Conservation (phyloP, 2,329 filamentous ascomycete species). For the Penicillium sp. region DNA sequence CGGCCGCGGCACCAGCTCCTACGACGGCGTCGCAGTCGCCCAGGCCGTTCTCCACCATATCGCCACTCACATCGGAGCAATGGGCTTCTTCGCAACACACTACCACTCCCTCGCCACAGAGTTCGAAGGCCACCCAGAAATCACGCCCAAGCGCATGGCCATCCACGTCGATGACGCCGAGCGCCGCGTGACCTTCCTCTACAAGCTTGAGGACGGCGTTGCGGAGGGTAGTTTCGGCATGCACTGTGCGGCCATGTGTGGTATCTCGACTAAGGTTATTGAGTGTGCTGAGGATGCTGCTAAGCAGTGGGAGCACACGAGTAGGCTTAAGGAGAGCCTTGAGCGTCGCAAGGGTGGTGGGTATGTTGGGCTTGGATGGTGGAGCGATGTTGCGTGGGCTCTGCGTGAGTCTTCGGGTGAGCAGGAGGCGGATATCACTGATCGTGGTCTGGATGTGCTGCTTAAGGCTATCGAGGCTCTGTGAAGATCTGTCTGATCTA, state of each 20-base stretch:
- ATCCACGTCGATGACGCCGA: constrained; percentile 88
- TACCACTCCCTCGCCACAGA: constrained; percentile 94
- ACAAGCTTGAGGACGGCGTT: constrained; percentile 89
- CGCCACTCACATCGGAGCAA: constrained; percentile 86
- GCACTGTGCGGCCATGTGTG: constrained; percentile 99
- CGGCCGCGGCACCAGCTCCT: constrained; percentile 90
- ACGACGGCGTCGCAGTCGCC: constrained; percentile 94
- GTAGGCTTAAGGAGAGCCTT: constrained; percentile 82
- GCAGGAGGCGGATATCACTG: constrained; percentile 43
- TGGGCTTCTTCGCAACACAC: constrained; percentile 97
- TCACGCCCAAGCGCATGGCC: constrained; percentile 84
- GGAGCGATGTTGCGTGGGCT: constrained; percentile 84
- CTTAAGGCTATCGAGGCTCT: constrained; percentile 60
- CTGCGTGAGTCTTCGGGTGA: constrained; percentile 59
- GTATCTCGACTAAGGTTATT: constrained; percentile 81
- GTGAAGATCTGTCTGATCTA: constrained; percentile 31
- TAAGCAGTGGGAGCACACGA: constrained; percentile 93
- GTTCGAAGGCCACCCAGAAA: constrained; percentile 87
- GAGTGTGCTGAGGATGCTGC: constrained; percentile 86
- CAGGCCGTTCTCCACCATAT: constrained; percentile 97
- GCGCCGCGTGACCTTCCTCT: constrained; percentile 91
- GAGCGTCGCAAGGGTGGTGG: constrained; percentile 78
- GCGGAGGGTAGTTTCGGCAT: constrained; percentile 98
- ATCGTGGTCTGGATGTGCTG: constrained; percentile 60
- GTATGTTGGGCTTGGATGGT: constrained; percentile 80